Conservation (phyloP, 2,329 filamentous ascomycete genomes). For the Purpureocillium lavendulum region DNA sequence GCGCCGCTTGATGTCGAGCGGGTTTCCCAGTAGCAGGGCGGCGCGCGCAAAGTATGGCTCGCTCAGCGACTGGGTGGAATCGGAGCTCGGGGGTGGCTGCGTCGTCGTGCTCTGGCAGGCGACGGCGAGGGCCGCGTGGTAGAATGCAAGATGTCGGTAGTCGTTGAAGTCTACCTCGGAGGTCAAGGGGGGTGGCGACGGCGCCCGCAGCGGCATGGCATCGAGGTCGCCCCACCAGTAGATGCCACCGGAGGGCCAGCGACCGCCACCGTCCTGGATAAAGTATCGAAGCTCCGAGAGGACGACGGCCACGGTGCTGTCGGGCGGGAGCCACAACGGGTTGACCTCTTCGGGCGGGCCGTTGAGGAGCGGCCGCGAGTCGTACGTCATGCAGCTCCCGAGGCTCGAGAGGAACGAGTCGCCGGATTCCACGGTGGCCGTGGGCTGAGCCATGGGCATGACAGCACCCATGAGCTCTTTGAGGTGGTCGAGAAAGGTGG, state of each 20-base stretch:
- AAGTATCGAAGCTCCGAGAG: constrained; percentile 31
- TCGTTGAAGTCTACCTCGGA: constrained; percentile 15
- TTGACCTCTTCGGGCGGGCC: constrained; percentile 21
- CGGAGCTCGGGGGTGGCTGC: constrained; percentile 12
- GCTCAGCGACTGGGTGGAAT: constrained; percentile 23
- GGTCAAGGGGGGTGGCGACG: constrained; percentile 5
- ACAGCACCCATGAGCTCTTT: constrained; percentile 34
- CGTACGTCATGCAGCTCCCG: constrained; percentile 38
- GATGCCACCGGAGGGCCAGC: constrained; percentile 35
- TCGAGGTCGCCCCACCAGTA: constrained; percentile 38
- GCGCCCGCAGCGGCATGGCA: constrained; percentile 18
- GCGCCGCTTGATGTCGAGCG: constrained; percentile 31
- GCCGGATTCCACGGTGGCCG: constrained; percentile 5
- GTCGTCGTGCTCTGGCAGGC: constrained; percentile 13
- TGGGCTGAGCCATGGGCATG: constrained; percentile 3
- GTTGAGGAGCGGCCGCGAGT: constrained; percentile 30
- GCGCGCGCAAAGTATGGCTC: constrained; percentile 38
- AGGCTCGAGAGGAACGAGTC: constrained; percentile 28
- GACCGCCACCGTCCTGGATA: constrained; percentile 35
- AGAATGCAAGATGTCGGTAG: constrained; percentile 32
- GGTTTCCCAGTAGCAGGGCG: constrained; percentile 34
- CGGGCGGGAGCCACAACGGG: constrained; percentile 28
- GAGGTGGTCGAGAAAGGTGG: constrained; percentile 39
- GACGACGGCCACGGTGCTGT: constrained; percentile 27
- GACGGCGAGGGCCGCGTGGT: constrained; percentile 36